Evolutionary conservation across 2,329 filamentous ascomycete species (phyloP), one percentile per base, ranked within the genome.

Genomic region (Daldinia sp.): DNA sequence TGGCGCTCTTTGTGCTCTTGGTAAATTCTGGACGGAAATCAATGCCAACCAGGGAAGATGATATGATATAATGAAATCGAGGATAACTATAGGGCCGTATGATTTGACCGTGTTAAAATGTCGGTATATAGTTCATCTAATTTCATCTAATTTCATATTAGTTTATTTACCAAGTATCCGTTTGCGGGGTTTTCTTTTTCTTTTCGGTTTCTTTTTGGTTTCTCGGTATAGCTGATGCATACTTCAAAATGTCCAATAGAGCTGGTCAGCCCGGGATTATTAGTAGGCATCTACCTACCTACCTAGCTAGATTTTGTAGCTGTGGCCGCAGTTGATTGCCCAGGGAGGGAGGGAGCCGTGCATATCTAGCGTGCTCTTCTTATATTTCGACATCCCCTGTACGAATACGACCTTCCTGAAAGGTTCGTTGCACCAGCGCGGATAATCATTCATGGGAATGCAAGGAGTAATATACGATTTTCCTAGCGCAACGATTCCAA

Each of bases 331-430:
- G 25, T n/a, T 27, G 43, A 47, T 47, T 47, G 41, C 37, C n/a
- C n/a, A n/a, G n/a, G n/a, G 29, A 37, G 47, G 19, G 8, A 48
- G 30, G 11, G 25, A 37, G 49, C 21, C 37, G 21, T 58, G 29
- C 21, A 55, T n/a, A 15, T 52, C 34, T 63, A 47, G 48, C 29
- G 58, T 62, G 54, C 58, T 62, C 39, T 34, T 23, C 10, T 32
- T 34, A 49, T n/a, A 63, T 55, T 39, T 64, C 53, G 60, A 54
- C 41, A 61, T 64, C 37, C 1, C 30, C n/a, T n/a, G n/a, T 25
- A 19, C 21, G 29, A 39, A 57, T 63, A 57, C 45, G 35, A 61
- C 60, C 52, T 66, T 63, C 59, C 60, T 41, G 23, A 56, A 43
- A 53, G 30, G 15, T 13, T 6, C 41, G 10, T 8, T 25, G 11